Evolutionary conservation across 2,329 filamentous ascomycete genomes (phyloP), one percentile per base, ranked within the genome.

Genomic region (Rhexocercosporidium sp.): DNA sequence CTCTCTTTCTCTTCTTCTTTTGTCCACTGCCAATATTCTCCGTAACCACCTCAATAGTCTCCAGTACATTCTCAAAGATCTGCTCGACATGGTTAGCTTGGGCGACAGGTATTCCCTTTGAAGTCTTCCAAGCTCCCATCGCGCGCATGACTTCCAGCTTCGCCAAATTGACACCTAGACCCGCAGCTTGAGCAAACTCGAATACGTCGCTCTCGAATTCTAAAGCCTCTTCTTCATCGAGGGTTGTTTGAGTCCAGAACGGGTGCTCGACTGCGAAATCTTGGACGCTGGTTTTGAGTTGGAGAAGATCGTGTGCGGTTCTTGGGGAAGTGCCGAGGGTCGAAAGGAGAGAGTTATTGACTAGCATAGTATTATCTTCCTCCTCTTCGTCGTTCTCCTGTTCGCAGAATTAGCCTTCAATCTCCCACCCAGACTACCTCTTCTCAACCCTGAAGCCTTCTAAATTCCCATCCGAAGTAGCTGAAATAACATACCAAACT

Each of bases 141-240:
- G 62, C 44, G 37, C 63, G 59, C 62, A 59, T 59, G 1, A 64
- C 69, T 27, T 71, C 67, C 1, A 68, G 14, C 39, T 47, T 60
- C 3, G 70, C 66, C 3, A 54, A 27, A 20, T 62, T 41, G 8
- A 37, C 44, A 3, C 49, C 59, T 34, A 71, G 61, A 14, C 70
- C 69, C 5, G 64, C 57, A 9, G 60, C 65, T 59, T 31, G 31
- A 16, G 66, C 64, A 57, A 69, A 72, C 20, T 57, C 60, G 41
- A 65, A 64, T 1, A 72, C 65, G 39, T 72, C 70, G 11, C 29
- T 27, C 54, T 68, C 29, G n/a, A 68, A 71, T 20, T 68, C 65
- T 1, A 27, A 25, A 7, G 61, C 29, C 12, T 59, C 67, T 7
- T 69, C 64, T n/a, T 63, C 65, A 8, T 39, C 47, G n/a, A 18